These are phyloP conservation scores for Ceratocystis harringtonii DNA, from an alignment of 2,329 filamentous ascomycete species.

Conservation along the genomic window DNA sequence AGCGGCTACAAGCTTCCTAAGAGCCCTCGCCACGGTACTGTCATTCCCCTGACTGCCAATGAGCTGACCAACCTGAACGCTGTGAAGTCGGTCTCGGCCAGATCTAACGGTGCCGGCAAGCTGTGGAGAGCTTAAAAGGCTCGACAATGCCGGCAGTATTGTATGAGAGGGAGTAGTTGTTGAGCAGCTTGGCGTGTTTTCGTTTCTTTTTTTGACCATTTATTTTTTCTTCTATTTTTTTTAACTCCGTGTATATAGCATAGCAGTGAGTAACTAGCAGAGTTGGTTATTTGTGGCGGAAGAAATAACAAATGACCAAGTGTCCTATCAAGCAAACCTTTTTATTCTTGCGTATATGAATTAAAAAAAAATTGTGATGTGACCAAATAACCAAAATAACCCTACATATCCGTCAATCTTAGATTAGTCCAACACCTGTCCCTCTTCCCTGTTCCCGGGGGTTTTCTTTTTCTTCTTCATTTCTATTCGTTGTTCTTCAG, in stretches of 20 bases:
- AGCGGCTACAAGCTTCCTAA: constrained; percentile 31
- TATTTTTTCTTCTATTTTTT: not conserved
- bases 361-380: not conserved
- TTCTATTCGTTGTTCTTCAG: not conserved
- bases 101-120: constrained; percentile 17
- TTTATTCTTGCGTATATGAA: not conserved
- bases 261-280: not conserved
- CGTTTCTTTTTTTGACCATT: not conserved
- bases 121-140: constrained; percentile 12
- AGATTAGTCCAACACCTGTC: not conserved
- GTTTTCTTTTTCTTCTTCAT: not conserved
- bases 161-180: not conserved
- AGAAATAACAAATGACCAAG: not conserved
- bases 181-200: not conserved
- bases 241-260: not conserved
- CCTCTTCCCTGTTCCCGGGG: too few species aligned
- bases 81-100: constrained; percentile 8
- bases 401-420: not conserved
- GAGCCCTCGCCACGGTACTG: constrained; percentile 39
- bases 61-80: constrained; percentile 27
- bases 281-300: not conserved
- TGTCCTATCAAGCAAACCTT: not conserved
- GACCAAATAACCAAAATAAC: not conserved
- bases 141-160: not conserved
- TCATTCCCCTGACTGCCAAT: constrained; percentile 34